phyloP scores from a whole-genome alignment of 2,329 filamentous ascomycete genomes.

The Aspergillus neotritici region DNA sequence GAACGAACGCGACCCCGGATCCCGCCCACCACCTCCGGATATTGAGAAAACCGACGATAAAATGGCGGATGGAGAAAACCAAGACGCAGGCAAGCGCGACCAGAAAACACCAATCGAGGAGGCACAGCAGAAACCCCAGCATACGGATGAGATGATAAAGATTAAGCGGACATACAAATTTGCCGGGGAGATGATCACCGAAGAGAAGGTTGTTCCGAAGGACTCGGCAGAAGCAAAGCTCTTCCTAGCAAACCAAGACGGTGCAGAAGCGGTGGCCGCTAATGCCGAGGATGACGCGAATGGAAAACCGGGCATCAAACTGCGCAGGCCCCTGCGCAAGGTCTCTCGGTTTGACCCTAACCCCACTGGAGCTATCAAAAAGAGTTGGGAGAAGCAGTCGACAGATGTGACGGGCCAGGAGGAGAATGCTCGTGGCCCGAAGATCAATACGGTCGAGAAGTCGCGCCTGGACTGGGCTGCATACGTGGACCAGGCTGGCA shows the following conservation, averaged over 20 bases:
- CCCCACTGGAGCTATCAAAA: slow-evolving; percentile 38
- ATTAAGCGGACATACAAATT: slow-evolving; percentile 55
- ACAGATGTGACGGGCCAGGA: slow-evolving; percentile 19
- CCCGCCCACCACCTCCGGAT: slow-evolving; percentile 10
- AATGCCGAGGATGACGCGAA: slow-evolving; percentile 18
- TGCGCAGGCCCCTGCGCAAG: slow-evolving; percentile 38
- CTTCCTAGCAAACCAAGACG: slow-evolving; percentile 43
- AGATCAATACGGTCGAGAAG: slow-evolving; percentile 63
- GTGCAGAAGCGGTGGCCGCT: slow-evolving; percentile 28
- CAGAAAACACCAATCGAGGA: slow-evolving; percentile 8
- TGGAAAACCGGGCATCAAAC: slow-evolving; percentile 16
- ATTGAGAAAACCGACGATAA: slow-evolving; percentile 12
- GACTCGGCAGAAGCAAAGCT: slow-evolving; percentile 51
- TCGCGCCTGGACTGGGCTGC: slow-evolving; percentile 60
- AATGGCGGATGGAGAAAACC: slow-evolving; percentile 8
- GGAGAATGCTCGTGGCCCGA: slow-evolving; percentile 45
- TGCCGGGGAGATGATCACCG: slow-evolving; percentile 50
- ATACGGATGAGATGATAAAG: slow-evolving; percentile 45
- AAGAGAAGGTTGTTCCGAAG: slow-evolving; percentile 49
- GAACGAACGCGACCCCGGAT: slow-evolving; percentile 32
- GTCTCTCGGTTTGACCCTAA: slow-evolving; percentile 45
- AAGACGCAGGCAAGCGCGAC: slow-evolving; percentile 15
- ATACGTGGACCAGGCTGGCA: slow-evolving; percentile 57
- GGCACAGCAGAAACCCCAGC: slow-evolving; percentile 7
- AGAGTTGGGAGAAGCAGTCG: slow-evolving; percentile 40